Percentiles rank a stretch among this genome's conserved stretches.
Conservation (phyloP, 1,284 basidiomycete species). For the Tilletia horrida region DNA sequence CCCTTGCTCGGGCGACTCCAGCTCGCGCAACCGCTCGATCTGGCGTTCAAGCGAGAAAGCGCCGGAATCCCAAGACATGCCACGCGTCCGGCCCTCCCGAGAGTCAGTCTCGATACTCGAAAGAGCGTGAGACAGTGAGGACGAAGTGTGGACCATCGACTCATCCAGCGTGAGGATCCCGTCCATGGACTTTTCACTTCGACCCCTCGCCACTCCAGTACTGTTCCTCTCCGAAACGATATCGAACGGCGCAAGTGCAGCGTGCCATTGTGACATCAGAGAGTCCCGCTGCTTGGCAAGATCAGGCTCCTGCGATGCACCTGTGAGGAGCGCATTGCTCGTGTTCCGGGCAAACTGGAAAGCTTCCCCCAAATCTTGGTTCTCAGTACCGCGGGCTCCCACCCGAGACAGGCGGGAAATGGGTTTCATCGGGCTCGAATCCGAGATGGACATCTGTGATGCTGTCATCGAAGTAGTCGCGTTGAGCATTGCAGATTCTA, state of each 20-base stretch:
- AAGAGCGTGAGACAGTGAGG: not conserved
- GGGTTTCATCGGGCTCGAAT: no score
- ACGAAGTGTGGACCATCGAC: not conserved
- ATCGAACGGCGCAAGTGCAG: not conserved
- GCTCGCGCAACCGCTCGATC: conserved; percentile 1
- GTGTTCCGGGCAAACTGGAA: no score
- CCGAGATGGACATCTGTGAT: not conserved
- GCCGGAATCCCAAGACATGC: conserved; percentile 1
- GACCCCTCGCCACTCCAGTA: not conserved
- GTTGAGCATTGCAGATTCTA: not conserved
- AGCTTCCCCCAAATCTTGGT: no score
- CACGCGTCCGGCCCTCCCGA: not conserved
- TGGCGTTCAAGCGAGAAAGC: conserved; percentile 9
- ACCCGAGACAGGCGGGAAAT: no score
- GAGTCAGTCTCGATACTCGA: not conserved
- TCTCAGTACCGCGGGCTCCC: no score
- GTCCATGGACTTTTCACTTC: not conserved
- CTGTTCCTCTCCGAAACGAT: not conserved
- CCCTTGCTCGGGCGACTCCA: not conserved
- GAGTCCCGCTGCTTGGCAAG: not conserved
- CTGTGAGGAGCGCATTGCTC: no score
- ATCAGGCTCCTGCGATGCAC: not conserved
- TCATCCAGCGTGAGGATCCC: not conserved
- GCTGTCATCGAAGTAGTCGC: not conserved
- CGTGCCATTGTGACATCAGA: not conserved